These are phyloP conservation scores for Purpureocillium takamizusanense DNA, from an alignment of 2,329 filamentous ascomycete species.

Conservation along the genomic window DNA sequence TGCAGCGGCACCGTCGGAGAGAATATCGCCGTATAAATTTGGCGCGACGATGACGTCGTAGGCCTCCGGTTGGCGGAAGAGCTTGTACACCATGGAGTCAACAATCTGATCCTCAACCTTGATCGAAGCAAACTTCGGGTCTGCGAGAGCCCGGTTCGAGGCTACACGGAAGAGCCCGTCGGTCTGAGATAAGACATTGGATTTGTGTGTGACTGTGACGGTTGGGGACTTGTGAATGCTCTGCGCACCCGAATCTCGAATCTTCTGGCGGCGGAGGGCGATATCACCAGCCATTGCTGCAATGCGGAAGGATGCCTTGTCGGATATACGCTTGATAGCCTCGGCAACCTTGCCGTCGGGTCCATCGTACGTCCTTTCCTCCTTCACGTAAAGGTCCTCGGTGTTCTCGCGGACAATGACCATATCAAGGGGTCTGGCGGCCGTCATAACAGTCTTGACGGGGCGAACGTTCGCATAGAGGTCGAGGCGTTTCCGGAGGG, in stretches of 20 bases:
- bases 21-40: slow-evolving; percentile 94
- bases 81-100: slow-evolving; percentile 98
- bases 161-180: slow-evolving; percentile 90
- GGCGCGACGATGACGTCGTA: slow-evolving; percentile 98
- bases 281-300: slow-evolving; percentile 92
- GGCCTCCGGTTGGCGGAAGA: slow-evolving; percentile 88
- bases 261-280: slow-evolving; percentile 74
- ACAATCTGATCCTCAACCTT: slow-evolving; percentile 94
- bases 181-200: slow-evolving; percentile 91
- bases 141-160: slow-evolving; percentile 62
- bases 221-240: slow-evolving; percentile 61
- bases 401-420: slow-evolving; percentile 99
- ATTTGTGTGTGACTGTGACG: slow-evolving; percentile 97
- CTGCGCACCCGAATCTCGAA: slow-evolving; percentile 49
- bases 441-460: slow-evolving; percentile 71
- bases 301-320: slow-evolving; percentile 77
- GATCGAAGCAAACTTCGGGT: slow-evolving; percentile 53
- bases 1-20: slow-evolving; percentile 90
- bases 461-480: slow-evolving; percentile 97
- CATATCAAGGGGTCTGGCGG: slow-evolving; percentile 71
- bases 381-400: slow-evolving; percentile 96
- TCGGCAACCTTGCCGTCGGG: slow-evolving; percentile 81
- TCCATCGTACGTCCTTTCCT: slow-evolving; percentile 75
- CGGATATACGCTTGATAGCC: slow-evolving; percentile 93
- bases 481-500: slow-evolving; percentile 87